Evolutionary conservation across 192 early-diverging fungal genomes (phyloP), one percentile per base, ranked within the genome.

Genomic region (Coemansia biformis): DNA sequence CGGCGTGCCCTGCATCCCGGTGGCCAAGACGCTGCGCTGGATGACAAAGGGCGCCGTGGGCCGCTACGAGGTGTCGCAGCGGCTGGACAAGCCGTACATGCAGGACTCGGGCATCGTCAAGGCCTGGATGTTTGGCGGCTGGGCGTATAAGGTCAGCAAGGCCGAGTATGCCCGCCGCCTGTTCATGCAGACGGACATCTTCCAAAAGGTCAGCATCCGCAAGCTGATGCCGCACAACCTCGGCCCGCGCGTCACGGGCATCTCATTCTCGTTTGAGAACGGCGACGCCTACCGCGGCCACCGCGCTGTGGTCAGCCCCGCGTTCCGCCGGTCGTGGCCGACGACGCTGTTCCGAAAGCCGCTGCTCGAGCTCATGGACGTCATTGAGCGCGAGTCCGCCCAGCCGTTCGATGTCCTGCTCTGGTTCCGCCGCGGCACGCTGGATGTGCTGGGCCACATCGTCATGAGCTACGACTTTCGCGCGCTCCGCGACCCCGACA

Each of bases 381-480:
- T 68, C 32, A 60, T 75, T 43, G 64, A 63, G 54, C 59, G 48
- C 33, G 60, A 60, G 21, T 59, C 59, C 1, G 51, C 30, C 22
- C 38, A 47, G 42, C 57, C 64, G 26, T 44, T 78, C 13, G 75
- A 78, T 28, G 51, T 57, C 2, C 38, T 63, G 46, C 46, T 55
- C 14, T 56, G 57, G 51, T 57, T 76, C 47, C 58, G 71, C 38
- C 57, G 78, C 19, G 57, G 75, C 34, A 75, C 81, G 10, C 61
- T 83, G 14, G 81, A 83, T 43, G 78, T 78, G 22, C 62, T 83
- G 41, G 79, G 79, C 14, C 63, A 63, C 12, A 75, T 76, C 12
- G 62, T 65, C 41, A 80, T 80, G 69, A 75, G 67, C 34, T 77
- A 68, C 24, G 66, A 81, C 46, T 81, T 83, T 51, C 48, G 68